These are phyloP conservation scores for Hyphopichia fennica DNA, from an alignment of 1,139 yeast genomes.

Conservation along the genomic window DNA sequence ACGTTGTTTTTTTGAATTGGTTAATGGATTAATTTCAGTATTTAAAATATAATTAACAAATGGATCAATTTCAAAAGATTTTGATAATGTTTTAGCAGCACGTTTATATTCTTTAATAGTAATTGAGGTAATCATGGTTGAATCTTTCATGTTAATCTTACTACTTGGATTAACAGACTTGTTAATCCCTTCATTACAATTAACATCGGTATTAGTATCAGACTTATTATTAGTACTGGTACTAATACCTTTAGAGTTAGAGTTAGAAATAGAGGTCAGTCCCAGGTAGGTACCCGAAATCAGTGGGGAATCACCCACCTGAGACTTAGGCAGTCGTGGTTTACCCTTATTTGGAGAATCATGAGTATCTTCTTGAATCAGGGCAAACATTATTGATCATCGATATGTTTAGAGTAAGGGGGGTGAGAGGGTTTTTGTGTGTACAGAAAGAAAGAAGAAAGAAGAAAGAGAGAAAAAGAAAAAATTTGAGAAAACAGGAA, in stretches of 20 bases:
- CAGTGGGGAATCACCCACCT: conserved; percentile 19
- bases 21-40: conserved; percentile 23
- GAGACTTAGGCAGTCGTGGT: conserved; percentile 48
- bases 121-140: neutral
- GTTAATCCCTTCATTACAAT: too few species aligned
- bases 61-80: conserved; percentile 43
- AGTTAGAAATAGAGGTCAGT: too few species aligned
- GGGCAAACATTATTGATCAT: conserved; percentile 21
- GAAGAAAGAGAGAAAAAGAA: conserved; percentile 1
- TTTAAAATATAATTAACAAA: conserved; percentile 40
- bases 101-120: conserved; percentile 34
- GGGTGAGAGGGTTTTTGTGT: too few species aligned
- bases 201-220: too few species aligned
- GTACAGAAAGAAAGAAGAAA: conserved; percentile 2
- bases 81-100: conserved; percentile 37
- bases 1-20: conserved; percentile 21
- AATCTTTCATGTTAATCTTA: neutral
- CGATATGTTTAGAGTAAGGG: neutral
- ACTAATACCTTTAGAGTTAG: too few species aligned
- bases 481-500: too few species aligned
- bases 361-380: conserved; percentile 37
- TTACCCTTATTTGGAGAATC: conserved; percentile 33
- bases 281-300: conserved; percentile 7
- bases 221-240: too few species aligned
- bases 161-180: neutral